Evolutionary conservation across 768 basidiomycete species (phyloP).

Genomic region (Boletus insuetus): DNA sequence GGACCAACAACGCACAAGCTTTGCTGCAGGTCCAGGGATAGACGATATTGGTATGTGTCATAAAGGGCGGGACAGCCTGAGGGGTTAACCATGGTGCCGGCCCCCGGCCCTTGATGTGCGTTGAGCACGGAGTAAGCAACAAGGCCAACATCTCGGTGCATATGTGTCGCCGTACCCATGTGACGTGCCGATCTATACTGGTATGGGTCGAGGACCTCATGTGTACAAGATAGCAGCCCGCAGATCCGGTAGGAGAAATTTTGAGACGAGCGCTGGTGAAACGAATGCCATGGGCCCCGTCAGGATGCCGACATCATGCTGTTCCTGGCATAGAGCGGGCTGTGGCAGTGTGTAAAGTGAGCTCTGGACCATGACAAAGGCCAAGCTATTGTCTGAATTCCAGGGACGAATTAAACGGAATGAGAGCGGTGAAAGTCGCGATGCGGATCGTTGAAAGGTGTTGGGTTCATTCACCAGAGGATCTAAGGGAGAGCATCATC

Average conservation of each 20-base stretch:
- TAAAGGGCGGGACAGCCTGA: not conserved
- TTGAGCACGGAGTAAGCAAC: not conserved
- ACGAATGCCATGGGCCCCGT: not conserved
- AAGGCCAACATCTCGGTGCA: slow-evolving; percentile 8
- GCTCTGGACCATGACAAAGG: too few species aligned
- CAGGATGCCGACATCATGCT: not conserved
- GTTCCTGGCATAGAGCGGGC: not conserved
- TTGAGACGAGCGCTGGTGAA: not conserved
- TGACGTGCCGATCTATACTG: not conserved
- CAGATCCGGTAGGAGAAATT: too few species aligned
- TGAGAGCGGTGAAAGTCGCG: not conserved
- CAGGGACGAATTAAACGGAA: not conserved
- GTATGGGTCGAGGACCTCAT: not conserved
- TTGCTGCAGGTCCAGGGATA: too few species aligned
- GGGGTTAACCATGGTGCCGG: not conserved
- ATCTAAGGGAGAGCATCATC: not conserved
- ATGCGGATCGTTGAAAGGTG: slow-evolving; percentile 2
- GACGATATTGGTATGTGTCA: not conserved
- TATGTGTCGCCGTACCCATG: not conserved
- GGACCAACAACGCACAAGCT: not conserved
- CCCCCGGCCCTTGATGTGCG: not conserved
- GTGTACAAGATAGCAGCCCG: too few species aligned
- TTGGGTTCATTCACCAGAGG: not conserved
- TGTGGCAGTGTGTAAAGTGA: too few species aligned
- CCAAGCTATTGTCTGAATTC: too few species aligned